Base-by-base conservation (phyloP, 73 alveolate species). In the Urostyla sp. region DNA sequence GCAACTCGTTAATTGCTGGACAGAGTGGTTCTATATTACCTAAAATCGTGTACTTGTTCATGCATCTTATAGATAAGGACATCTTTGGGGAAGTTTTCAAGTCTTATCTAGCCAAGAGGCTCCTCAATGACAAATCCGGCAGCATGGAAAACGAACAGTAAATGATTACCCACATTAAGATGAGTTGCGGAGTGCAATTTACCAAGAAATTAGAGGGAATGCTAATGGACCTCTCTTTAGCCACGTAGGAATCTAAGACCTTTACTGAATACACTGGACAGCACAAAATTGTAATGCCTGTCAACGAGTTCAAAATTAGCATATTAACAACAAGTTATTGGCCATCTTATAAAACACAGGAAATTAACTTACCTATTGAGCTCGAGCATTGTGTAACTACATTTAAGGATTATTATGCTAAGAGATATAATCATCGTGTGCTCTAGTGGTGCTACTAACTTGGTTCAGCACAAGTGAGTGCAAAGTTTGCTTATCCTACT, bases 191-290 rank as follows among this genome's bases (percentile, higher is more conserved):
- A 16, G 91, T 94, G 0, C 88, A 90, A 51, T 87, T 86, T 63
- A 90, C 96, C 24, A 73, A 79, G 53, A 86, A 87, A 66, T 80
- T 90, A n/a, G 96, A 90, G 69, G 96, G 96, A 26, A 90, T 90
- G 96, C 16, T 90, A 40, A 69, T 87, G 11, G 96, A 90, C 67
- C 67, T 60, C 60, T 53, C 67, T 21, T 21, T 90, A 59, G 91
- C 92, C 23, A 45, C 36, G 52, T 67, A 78, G 46, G 87, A 61
- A 51, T 72, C 38, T 66, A 85, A 85, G 77, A 81, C 58, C 27
- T 80, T 18, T 78, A 77, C 44, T 67, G 87, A 46, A 54, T 76
- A 78, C 20, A 35, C 57, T 31, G 23, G 7, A 2, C 37, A 5
- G 6, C 32, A 32, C 30, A 32, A 59, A 59, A 52, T 59, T 21